Evolutionary conservation across 2,329 filamentous ascomycete species (phyloP).

Genomic region (Ascochyta viciae-villosae): DNA sequence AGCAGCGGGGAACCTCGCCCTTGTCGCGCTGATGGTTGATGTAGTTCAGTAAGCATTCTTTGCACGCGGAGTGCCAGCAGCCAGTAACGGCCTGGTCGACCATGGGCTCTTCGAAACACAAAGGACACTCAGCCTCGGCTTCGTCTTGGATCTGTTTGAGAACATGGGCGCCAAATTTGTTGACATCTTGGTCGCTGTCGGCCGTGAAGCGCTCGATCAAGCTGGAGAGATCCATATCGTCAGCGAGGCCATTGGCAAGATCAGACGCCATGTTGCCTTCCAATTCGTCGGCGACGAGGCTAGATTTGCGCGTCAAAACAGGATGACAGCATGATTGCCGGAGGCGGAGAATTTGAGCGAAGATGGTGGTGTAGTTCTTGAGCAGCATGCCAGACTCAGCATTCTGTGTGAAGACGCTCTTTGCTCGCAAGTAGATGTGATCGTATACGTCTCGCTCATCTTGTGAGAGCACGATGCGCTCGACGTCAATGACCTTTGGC

Average conservation of each 20-base stretch:
- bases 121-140: conserved; percentile 86
- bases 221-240: conserved; percentile 93
- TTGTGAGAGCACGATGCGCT: conserved; percentile 84
- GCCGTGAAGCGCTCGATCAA: conserved; percentile 85
- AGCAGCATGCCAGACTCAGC: conserved; percentile 90
- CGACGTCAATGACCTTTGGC: conserved; percentile 80
- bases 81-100: conserved; percentile 91
- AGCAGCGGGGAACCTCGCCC: conserved; percentile 79
- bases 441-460: conserved; percentile 91
- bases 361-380: conserved; percentile 96
- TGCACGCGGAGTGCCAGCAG: conserved; percentile 98
- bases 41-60: conserved; percentile 87
- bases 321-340: conserved; percentile 96
- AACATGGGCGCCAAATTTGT: conserved; percentile 83
- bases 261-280: conserved; percentile 81
- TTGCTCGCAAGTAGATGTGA: conserved; percentile 83
- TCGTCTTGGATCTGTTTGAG: conserved; percentile 91
- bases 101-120: conserved; percentile 97
- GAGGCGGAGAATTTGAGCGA: conserved; percentile 91
- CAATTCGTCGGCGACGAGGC: conserved; percentile 85
- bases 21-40: conserved; percentile 86
- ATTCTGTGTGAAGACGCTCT: conserved; percentile 83
- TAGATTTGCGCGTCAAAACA: conserved; percentile 82
- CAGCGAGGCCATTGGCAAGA: conserved; percentile 78
- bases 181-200: conserved; percentile 64